These are phyloP conservation scores for Aspergillus spinulosporus DNA, from an alignment of 2,329 filamentous ascomycete species.

Conservation along the genomic window DNA sequence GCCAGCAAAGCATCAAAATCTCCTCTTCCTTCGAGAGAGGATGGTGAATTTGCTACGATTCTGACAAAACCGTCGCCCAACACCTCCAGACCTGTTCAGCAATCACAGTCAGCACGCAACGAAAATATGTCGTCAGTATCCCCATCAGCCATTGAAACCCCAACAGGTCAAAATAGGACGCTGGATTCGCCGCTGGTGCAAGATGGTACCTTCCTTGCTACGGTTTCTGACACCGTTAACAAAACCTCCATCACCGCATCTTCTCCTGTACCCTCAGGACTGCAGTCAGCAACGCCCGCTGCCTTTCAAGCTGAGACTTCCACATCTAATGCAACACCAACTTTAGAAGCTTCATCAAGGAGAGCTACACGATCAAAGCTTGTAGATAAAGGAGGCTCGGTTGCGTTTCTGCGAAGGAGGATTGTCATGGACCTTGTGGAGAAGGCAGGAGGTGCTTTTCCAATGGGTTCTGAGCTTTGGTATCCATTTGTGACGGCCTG, in stretches of 20 bases:
- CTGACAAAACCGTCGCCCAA: neutral
- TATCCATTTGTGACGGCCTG: conserved; percentile 57
- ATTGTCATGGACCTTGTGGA: conserved; percentile 58
- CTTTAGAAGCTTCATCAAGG: neutral
- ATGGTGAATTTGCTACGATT: neutral
- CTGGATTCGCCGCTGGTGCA: neutral
- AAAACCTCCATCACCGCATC: neutral
- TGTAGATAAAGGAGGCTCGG: conserved; percentile 42
- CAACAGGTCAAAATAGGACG: neutral
- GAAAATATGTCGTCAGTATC: neutral
- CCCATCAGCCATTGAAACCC: neutral
- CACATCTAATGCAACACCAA: conserved; percentile 1
- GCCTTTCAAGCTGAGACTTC: neutral
- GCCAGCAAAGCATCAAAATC: neutral
- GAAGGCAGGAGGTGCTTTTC: conserved; percentile 56
- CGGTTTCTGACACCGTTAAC: neutral
- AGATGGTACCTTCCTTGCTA: no score
- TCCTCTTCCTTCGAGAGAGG: neutral
- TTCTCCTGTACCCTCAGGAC: neutral
- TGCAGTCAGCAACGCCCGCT: conserved; percentile 3
- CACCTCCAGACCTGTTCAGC: neutral
- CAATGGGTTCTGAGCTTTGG: conserved; percentile 56
- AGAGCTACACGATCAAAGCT: neutral
- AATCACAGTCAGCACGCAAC: neutral
- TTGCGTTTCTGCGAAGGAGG: conserved; percentile 48